phyloP scores from a whole-genome alignment of 202 grass and related monocot genomes.

The Schoenoplectus triqueter region DNA sequence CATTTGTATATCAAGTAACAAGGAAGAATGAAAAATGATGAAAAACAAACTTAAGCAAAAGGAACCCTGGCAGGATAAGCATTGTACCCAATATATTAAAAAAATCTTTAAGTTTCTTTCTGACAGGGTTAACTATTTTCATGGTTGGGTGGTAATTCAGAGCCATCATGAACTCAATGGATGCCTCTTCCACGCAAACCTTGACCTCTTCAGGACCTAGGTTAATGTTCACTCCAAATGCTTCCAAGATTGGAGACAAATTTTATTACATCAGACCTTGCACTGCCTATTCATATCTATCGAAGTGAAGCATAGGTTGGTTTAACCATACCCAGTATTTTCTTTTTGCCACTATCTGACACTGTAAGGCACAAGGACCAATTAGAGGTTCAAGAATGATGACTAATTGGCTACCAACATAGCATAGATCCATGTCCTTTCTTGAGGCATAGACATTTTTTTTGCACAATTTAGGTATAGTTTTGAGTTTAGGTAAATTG shows the following conservation, averaged over 20 bases:
- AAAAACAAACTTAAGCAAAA: conserved; percentile 64
- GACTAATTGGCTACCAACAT: no score
- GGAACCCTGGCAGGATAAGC: conserved; percentile 87
- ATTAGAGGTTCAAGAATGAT: no score
- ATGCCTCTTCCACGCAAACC: conserved; percentile 74
- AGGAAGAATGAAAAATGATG: not conserved
- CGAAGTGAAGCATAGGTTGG: no score
- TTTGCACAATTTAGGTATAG: no score
- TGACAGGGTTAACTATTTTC: conserved; percentile 87
- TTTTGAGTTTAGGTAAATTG: no score
- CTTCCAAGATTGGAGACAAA: conserved; percentile 49
- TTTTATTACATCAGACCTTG: no score
- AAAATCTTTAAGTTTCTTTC: conserved; percentile 91
- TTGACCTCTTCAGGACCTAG: conserved; percentile 78
- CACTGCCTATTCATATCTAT: no score
- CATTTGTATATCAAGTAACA: conserved; percentile 12
- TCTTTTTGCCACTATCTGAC: no score
- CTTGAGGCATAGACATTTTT: no score
- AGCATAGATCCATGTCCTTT: no score
- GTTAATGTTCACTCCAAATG: conserved; percentile 80
- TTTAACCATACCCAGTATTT: no score
- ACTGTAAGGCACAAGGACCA: no score
- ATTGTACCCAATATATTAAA: conserved; percentile 97
- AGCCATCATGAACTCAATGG: conserved; percentile 99
- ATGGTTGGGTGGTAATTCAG: conserved; percentile 95